These are phyloP conservation scores for Tulasnella sp. DNA, from an alignment of 768 basidiomycete genomes.

Conservation along the genomic window DNA sequence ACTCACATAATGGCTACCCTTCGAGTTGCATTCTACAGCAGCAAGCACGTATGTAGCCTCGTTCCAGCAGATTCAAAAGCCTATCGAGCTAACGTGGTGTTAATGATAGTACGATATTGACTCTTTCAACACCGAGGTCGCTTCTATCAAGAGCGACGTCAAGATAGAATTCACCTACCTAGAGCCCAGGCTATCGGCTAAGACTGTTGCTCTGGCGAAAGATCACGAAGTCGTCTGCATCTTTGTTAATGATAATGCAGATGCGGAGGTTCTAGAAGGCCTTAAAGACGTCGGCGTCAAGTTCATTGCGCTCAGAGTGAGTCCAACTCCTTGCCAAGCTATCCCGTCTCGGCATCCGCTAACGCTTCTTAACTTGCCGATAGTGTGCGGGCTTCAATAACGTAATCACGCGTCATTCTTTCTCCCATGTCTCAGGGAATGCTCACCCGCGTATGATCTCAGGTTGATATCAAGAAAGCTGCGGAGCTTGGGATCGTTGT, in stretches of 20 bases:
- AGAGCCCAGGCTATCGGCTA: slow-evolving; percentile 28
- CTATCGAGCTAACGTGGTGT: not conserved
- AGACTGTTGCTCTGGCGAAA: slow-evolving; percentile 31
- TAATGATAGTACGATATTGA: slow-evolving; percentile 35
- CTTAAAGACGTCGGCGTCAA: slow-evolving; percentile 34
- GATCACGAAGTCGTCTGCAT: slow-evolving; percentile 37
- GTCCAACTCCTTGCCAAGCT: not conserved
- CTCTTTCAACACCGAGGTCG: slow-evolving; percentile 31
- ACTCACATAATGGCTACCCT: slow-evolving; percentile 14
- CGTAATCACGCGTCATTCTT: not conserved
- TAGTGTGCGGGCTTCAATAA: slow-evolving; percentile 37
- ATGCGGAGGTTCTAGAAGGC: slow-evolving; percentile 33
- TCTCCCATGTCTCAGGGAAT: not conserved
- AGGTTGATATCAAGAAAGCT: slow-evolving; percentile 39
- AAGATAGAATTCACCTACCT: slow-evolving; percentile 35
- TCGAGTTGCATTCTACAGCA: slow-evolving; percentile 37
- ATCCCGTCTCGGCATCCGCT: not conserved
- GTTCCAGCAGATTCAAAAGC: not conserved
- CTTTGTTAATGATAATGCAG: slow-evolving; percentile 38
- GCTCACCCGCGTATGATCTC: not conserved
- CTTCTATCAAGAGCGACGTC: slow-evolving; percentile 12
- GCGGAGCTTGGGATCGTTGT: slow-evolving; percentile 37
- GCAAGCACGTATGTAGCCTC: slow-evolving; percentile 35
- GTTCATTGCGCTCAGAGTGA: slow-evolving; percentile 36
- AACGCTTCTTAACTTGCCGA: not conserved